phyloP scores from a whole-genome alignment of 768 basidiomycete genomes.

The Trametes elegans region DNA sequence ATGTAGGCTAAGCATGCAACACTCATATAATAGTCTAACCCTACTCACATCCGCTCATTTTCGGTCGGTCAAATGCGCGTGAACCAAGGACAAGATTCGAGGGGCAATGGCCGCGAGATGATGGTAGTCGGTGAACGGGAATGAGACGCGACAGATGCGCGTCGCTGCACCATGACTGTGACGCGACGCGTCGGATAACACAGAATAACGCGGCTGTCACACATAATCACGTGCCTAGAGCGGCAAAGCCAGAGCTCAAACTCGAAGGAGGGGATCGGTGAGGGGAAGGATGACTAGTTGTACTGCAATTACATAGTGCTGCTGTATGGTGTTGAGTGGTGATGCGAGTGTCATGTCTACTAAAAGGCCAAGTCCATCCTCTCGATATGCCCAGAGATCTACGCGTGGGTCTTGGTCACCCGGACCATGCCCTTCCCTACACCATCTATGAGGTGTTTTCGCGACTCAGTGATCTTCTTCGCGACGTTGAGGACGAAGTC shows the following conservation, averaged over 20 bases:
- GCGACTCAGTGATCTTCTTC: constrained; percentile 66
- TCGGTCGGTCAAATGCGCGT: no score
- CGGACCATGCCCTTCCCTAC: constrained; percentile 67
- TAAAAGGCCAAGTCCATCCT: constrained; percentile 7
- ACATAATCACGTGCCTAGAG: no score
- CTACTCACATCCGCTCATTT: constrained; percentile 46
- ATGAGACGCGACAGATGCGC: constrained; percentile 14
- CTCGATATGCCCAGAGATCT: constrained; percentile 1
- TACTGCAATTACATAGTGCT: constrained; percentile 12
- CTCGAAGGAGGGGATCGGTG: background rate
- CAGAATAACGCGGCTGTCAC: constrained; percentile 12
- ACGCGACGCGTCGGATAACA: constrained; percentile 13
- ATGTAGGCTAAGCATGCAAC: background rate
- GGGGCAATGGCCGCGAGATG: background rate
- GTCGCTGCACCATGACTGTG: constrained; percentile 1
- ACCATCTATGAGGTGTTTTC: constrained; percentile 70
- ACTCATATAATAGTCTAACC: background rate
- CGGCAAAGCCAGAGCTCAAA: no score
- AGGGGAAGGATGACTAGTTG: background rate
- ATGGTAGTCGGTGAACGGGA: background rate
- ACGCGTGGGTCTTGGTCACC: constrained; percentile 39
- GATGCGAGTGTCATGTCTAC: constrained; percentile 14
- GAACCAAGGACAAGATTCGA: no score
- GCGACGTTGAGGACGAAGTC: constrained; percentile 61
- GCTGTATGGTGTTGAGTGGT: constrained; percentile 18